Evolutionary conservation across 495 filamentous ascomycete species (phyloP).

Genomic region (Pseudoneurospora amorphoporcata): DNA sequence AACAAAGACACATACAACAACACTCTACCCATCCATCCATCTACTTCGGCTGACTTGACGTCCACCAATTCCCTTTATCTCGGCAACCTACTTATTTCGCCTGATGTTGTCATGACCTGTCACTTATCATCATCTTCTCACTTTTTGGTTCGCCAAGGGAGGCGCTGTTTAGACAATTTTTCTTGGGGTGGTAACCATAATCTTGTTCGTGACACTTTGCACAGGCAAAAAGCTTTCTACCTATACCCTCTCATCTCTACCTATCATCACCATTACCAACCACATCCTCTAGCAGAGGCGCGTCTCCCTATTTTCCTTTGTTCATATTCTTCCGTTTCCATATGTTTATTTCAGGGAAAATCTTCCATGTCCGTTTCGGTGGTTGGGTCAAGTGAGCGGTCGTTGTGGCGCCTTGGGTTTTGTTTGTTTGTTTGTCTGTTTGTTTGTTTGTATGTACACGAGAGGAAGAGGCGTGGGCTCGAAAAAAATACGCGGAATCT

Average conservation of each 20-base stretch:
- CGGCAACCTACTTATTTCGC: neutral
- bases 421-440: neutral
- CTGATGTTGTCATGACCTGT: constrained; percentile 2
- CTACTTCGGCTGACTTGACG: neutral
- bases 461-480: neutral
- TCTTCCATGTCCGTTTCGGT: neutral
- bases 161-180: neutral
- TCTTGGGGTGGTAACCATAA: neutral
- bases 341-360: neutral
- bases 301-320: neutral
- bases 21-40: neutral
- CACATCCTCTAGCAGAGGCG: neutral
- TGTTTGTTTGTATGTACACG: neutral
- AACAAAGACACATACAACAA: neutral
- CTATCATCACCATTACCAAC: neutral
- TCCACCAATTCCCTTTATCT: neutral
- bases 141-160: neutral
- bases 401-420: neutral
- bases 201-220: neutral
- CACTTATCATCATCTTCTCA: neutral
- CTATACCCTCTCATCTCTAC: neutral
- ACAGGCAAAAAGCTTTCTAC: neutral
- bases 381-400: neutral
- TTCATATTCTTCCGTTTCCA: neutral
- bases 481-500: neutral